Conservation (phyloP, 768 basidiomycete genomes). For the Auriscalpium microsporum region DNA sequence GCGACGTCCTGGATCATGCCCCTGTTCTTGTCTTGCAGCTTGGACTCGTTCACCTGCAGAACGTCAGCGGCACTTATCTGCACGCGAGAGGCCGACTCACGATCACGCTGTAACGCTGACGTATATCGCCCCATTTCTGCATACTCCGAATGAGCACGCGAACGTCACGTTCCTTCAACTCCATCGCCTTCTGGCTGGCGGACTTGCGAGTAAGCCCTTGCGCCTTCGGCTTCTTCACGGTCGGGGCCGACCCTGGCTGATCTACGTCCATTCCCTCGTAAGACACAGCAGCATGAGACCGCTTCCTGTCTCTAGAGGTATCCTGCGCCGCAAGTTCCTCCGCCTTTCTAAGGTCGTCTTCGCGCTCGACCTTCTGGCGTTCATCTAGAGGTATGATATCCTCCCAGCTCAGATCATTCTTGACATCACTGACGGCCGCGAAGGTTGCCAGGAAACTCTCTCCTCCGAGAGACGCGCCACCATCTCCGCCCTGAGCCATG, state of each 20-base stretch:
- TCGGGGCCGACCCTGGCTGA: constrained; percentile 50
- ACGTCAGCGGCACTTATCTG: constrained; percentile 1
- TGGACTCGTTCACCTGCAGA: constrained; percentile 74
- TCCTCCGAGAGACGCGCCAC: constrained; percentile 92
- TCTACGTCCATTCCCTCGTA: constrained; percentile 94
- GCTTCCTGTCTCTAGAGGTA: constrained; percentile 60
- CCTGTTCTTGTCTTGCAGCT: constrained; percentile 89
- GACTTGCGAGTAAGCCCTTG: constrained; percentile 77
- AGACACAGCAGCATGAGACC: constrained; percentile 77
- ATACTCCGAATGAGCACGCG: constrained; percentile 91
- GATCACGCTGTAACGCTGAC: constrained; percentile 88
- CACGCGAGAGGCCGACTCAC: constrained; percentile 38
- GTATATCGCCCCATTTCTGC: constrained; percentile 96
- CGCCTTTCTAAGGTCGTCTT: constrained; percentile 66
- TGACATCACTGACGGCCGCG: constrained; percentile 93
- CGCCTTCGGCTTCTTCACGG: constrained; percentile 66
- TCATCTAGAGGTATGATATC: constrained; percentile 96
- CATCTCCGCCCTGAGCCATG: constrained; percentile 68
- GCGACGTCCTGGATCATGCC: constrained; percentile 84
- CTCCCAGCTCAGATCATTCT: constrained; percentile 98
- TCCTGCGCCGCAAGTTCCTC: constrained; percentile 67
- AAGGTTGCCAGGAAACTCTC: constrained; percentile 94
- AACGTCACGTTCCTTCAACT: constrained; percentile 94
- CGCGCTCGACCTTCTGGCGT: constrained; percentile 74
- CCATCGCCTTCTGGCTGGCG: constrained; percentile 90